Conservation (phyloP, 1,139 yeast species). For the Blastobotrys serpentis region DNA sequence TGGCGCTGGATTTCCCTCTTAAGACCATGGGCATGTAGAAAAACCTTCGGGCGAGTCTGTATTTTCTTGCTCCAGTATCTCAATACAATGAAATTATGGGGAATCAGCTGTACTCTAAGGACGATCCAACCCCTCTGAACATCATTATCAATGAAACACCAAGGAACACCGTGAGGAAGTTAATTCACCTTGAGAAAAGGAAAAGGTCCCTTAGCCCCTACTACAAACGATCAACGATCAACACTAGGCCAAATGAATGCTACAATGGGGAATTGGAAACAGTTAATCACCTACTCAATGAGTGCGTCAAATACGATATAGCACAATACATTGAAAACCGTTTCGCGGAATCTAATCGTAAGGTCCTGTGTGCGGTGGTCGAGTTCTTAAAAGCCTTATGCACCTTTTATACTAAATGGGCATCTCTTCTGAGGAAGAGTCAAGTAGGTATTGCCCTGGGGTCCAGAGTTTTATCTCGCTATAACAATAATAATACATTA, state of each 20-base stretch:
- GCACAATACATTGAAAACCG: not conserved
- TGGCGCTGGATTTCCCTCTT: no score
- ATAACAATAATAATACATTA: no score
- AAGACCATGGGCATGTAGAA: no score
- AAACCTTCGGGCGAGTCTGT: no score
- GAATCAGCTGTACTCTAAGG: constrained; percentile 2
- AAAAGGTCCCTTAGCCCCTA: not conserved
- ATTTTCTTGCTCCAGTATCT: no score
- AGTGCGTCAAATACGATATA: not conserved
- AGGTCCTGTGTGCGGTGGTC: constrained; percentile 5
- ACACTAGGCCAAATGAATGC: not conserved
- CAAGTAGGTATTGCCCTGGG: not conserved
- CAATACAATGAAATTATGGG: not conserved
- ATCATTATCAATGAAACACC: not conserved
- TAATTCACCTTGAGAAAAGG: not conserved
- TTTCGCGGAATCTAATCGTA: not conserved
- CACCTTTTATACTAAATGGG: not conserved
- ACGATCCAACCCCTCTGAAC: constrained; percentile 1
- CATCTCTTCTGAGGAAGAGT: constrained; percentile 7
- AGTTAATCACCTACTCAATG: not conserved
- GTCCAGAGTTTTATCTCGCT: constrained; percentile 1
- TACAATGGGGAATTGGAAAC: not conserved
- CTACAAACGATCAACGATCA: not conserved
- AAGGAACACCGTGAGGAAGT: not conserved
- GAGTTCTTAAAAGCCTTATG: not conserved